These are phyloP conservation scores for Ochetophila trinervis DNA, from an alignment of 306 rosid genomes.

Conservation along the genomic window DNA sequence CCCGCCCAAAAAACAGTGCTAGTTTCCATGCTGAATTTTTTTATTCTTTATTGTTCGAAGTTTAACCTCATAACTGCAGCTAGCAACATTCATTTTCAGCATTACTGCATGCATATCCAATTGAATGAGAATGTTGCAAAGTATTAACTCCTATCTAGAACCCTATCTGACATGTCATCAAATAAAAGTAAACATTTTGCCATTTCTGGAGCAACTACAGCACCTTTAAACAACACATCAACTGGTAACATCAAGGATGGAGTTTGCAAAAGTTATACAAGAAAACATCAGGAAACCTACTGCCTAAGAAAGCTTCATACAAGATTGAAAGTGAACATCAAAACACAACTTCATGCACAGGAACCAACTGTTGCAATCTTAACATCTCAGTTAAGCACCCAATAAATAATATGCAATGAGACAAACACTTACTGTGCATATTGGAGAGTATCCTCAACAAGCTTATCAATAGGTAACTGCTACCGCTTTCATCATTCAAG, in stretches of 20 bases:
- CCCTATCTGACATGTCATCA: no score
- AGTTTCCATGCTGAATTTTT: no score
- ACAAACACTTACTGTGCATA: conserved; percentile 62
- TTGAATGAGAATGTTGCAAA: no score
- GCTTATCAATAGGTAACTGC: conserved; percentile 66
- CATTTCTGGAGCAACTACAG: not conserved
- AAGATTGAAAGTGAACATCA: not conserved
- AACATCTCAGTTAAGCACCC: conserved; percentile 18
- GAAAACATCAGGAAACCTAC: not conserved
- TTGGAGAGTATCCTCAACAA: conserved; percentile 70
- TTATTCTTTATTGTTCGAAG: no score
- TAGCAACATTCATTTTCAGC: no score
- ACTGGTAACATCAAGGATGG: not conserved
- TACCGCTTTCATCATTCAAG: conserved; percentile 55
- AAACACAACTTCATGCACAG: not conserved
- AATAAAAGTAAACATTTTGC: not conserved
- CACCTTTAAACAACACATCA: not conserved
- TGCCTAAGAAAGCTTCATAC: not conserved
- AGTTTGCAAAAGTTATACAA: not conserved
- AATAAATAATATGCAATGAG: conserved; percentile 10
- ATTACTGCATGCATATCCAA: no score
- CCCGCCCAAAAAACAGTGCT: no score
- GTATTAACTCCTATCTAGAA: no score
- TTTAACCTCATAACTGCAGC: no score
- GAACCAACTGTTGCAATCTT: conserved; percentile 7